These are phyloP conservation scores for Pythium phragmiticola DNA, from an alignment of 352 stramenopile genomes.

Conservation along the genomic window DNA sequence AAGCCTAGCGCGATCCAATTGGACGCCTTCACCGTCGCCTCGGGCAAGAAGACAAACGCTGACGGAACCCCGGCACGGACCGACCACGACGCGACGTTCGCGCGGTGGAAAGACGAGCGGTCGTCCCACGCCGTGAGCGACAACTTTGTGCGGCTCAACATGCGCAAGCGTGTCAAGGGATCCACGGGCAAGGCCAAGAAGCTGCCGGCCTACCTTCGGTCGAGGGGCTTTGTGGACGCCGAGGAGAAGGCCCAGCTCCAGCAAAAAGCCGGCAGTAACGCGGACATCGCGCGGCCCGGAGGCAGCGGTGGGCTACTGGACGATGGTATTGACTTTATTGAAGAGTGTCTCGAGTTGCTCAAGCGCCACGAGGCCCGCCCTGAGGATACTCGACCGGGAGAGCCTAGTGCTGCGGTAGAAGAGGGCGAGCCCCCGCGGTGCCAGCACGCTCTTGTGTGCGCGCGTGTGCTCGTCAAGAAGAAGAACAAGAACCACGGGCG, in stretches of 20 bases:
- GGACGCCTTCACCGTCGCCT: constrained; percentile 21
- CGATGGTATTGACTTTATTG: constrained; percentile 76
- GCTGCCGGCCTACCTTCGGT: constrained; percentile 60
- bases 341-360: constrained; percentile 71
- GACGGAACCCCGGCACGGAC: not conserved
- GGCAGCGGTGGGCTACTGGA: constrained; percentile 30
- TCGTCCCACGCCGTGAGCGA: constrained; percentile 50
- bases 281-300: constrained; percentile 11
- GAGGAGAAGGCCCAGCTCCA: constrained; percentile 24
- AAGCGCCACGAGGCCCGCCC: constrained; percentile 1
- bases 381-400: not conserved
- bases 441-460: constrained; percentile 58
- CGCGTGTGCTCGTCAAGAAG: constrained; percentile 78
- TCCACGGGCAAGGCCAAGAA: constrained; percentile 70
- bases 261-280: constrained; percentile 23
- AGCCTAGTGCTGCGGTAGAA: not conserved
- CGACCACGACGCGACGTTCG: constrained; percentile 30
- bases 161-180: constrained; percentile 73
- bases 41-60: not conserved
- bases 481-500: constrained; percentile 82
- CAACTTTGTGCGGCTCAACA: constrained; percentile 82
- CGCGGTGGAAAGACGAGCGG: constrained; percentile 60
- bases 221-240: constrained; percentile 23
- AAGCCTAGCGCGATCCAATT: constrained; percentile 17
- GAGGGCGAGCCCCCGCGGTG: constrained; percentile 43